Base-by-base conservation (phyloP, 1,139 yeast genomes). In the Pichia sp. region DNA sequence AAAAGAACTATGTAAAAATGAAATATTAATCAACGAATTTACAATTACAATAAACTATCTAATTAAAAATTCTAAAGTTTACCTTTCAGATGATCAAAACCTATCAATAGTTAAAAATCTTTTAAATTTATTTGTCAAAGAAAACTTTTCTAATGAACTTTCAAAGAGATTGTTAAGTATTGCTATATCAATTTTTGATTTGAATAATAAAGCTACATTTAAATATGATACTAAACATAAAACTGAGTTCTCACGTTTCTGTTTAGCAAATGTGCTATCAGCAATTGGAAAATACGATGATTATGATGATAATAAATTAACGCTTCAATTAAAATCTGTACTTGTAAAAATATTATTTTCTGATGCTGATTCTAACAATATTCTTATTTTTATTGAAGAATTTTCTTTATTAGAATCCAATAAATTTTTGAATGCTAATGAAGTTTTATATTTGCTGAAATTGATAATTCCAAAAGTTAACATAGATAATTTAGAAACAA, bases 61-160 rank as follows among this genome's bases (percentile, higher is more conserved):
- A 3, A 16, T 56, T 26, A 40, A 48, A 7, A 61, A 61, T 12
- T 56, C 61, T 8, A 68, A 61, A 33, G 26, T 59, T 10, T 41
- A 37, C 5, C 45, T 59, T 23, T 52, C 61, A 1, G 50, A 56
- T 35, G 63, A 60, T 12, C 63, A 58, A 43, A 60, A 55, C 39
- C 39, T 57, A 6, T 35, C 37, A 2, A 23, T 56, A 4, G 42
- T 60, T 1, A 51, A 55, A 5, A 27, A 35, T 20, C 37, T 57
- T 4, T 37, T 54, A 12, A n/a, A 39, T 2, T 33, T 53, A 25
- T 45, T 47, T 5, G 37, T n/a, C 3, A 22, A 41, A 20, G n/a
- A 22, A 3, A 37, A 42, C 1, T 32, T 31, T n/a, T 39, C 49
- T 2, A 7, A 6, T 11, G 39, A 41, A 3, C 25, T 48, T 8